Conservation (phyloP, 148 eudicot genomes). For the Cornus kousa region DNA sequence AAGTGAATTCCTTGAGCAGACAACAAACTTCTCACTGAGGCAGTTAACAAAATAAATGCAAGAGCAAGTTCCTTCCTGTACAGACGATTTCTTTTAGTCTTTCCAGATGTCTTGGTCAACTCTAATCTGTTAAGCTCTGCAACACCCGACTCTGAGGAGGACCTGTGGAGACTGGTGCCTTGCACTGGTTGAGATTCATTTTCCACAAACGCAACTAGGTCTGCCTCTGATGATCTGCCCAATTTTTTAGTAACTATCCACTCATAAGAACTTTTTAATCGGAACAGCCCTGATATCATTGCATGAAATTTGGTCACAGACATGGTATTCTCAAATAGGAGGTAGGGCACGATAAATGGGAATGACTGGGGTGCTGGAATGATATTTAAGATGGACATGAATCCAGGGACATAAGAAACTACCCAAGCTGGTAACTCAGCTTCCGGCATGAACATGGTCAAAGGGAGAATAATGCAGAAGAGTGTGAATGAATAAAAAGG, state of each 20-base stretch:
- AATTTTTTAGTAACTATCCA: slow-evolving; percentile 91
- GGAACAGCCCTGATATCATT: slow-evolving; percentile 87
- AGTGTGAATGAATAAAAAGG: slow-evolving; percentile 94
- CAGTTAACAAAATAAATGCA: slow-evolving; percentile 78
- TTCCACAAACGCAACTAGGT: slow-evolving; percentile 58
- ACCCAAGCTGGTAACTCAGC: slow-evolving; percentile 90
- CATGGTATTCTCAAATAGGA: slow-evolving; percentile 89
- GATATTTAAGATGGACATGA: slow-evolving; percentile 76
- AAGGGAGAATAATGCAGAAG: slow-evolving; percentile 87
- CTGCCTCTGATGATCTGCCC: slow-evolving; percentile 92
- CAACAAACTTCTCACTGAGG: slow-evolving; percentile 83
- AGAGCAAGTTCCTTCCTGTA: slow-evolving; percentile 90
- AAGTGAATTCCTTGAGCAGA: slow-evolving; percentile 97
- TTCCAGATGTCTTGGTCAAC: slow-evolving; percentile 46
- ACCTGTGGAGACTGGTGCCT: slow-evolving; percentile 35
- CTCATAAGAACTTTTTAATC: slow-evolving; percentile 73
- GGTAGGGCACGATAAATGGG: slow-evolving; percentile 84
- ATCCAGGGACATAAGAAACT: slow-evolving; percentile 85
- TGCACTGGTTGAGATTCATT: slow-evolving; percentile 40
- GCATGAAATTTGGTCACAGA: slow-evolving; percentile 93
- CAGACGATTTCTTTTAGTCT: slow-evolving; percentile 54
- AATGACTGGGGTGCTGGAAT: slow-evolving; percentile 86
- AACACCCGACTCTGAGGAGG: slow-evolving; percentile 75
- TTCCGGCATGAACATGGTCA: slow-evolving; percentile 94
- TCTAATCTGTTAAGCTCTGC: slow-evolving; percentile 60